Conservation (phyloP, 2,329 filamentous ascomycete genomes). For the Fusarium beomiforme region DNA sequence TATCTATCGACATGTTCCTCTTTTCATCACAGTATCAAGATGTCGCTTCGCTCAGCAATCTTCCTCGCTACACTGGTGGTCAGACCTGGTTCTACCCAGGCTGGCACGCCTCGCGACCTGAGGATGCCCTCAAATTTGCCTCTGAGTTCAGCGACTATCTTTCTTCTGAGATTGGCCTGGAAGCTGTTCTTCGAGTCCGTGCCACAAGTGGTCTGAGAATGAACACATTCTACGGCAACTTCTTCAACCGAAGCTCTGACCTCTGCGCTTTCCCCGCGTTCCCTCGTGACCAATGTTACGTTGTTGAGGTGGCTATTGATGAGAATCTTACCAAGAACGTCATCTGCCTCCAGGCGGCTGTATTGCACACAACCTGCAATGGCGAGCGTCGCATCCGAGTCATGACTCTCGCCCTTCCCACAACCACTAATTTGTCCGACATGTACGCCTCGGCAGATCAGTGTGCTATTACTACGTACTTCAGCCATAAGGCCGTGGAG, state of each 20-base stretch:
- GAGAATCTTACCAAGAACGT: slow-evolving; percentile 92
- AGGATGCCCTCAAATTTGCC: slow-evolving; percentile 98
- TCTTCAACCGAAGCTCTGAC: slow-evolving; percentile 98
- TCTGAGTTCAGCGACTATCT: slow-evolving; percentile 96
- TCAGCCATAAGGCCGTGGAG: slow-evolving; percentile 97
- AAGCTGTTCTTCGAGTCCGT: slow-evolving; percentile 93
- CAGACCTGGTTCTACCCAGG: slow-evolving; percentile 99
- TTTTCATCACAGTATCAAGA: slow-evolving; percentile 98
- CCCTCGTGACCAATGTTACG: slow-evolving; percentile 95
- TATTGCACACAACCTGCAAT: slow-evolving; percentile 97
- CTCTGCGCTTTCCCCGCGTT: slow-evolving; percentile 98
- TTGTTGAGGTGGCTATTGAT: slow-evolving; percentile 97
- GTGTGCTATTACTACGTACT: slow-evolving; percentile 91
- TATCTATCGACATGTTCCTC: slow-evolving; percentile 98
- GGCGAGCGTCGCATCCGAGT: slow-evolving; percentile 95
- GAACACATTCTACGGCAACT: slow-evolving; percentile 99
- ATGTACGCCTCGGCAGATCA: slow-evolving; percentile 96
- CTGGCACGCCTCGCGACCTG: slow-evolving; percentile 92
- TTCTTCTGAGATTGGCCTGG: slow-evolving; percentile 94
- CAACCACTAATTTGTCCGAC: slow-evolving; percentile 88
- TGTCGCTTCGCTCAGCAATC: slow-evolving; percentile 93
- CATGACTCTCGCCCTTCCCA: slow-evolving; percentile 90
- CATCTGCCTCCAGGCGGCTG: slow-evolving; percentile 91
- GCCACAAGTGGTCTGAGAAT: slow-evolving; percentile 95
- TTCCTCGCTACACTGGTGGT: slow-evolving; percentile 94